phyloP scores from a whole-genome alignment of 768 basidiomycete species.

The Kwoniella sp. region DNA sequence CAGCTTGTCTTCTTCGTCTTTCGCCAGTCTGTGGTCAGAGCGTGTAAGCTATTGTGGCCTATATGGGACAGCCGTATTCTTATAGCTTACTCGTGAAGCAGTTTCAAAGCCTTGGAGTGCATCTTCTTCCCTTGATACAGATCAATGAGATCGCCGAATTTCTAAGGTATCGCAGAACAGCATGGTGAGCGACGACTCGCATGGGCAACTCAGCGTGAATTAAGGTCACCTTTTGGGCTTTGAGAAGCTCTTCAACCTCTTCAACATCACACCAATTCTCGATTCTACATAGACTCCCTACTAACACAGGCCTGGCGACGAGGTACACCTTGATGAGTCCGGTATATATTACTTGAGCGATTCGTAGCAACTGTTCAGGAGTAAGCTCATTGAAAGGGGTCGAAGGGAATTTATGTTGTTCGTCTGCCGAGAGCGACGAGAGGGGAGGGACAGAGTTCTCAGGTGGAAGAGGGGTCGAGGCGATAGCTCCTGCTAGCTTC shows the following conservation, averaged over 20 bases:
- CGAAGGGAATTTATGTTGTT: conserved; percentile 72
- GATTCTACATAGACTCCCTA: conserved; percentile 83
- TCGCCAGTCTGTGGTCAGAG: conserved; percentile 80
- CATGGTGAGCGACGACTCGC: background rate
- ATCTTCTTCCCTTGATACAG: conserved; percentile 93
- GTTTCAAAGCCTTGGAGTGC: conserved; percentile 81
- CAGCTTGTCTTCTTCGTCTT: conserved; percentile 71
- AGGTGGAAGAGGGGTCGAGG: conserved; percentile 68
- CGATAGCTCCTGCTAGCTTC: conserved; percentile 76
- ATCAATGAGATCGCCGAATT: conserved; percentile 85
- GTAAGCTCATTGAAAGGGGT: conserved; percentile 70
- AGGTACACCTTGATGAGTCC: conserved; percentile 92
- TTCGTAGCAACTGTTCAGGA: conserved; percentile 80
- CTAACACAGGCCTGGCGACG: conserved; percentile 73
- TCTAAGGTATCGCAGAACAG: conserved; percentile 60
- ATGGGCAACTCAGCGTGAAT: background rate
- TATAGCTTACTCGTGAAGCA: conserved; percentile 74
- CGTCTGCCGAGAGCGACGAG: conserved; percentile 59
- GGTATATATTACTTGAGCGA: conserved; percentile 92
- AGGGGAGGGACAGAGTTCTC: conserved; percentile 70
- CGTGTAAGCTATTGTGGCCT: background rate
- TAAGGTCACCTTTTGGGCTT: conserved; percentile 68
- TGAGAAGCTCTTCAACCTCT: conserved; percentile 84
- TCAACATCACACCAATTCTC: conserved; percentile 97
- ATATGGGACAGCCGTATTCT: no score